Percentiles rank a stretch among this genome's conserved stretches.
phyloP scores from a whole-genome alignment of 208 protist genomes.

The Leishmania mexicana region DNA sequence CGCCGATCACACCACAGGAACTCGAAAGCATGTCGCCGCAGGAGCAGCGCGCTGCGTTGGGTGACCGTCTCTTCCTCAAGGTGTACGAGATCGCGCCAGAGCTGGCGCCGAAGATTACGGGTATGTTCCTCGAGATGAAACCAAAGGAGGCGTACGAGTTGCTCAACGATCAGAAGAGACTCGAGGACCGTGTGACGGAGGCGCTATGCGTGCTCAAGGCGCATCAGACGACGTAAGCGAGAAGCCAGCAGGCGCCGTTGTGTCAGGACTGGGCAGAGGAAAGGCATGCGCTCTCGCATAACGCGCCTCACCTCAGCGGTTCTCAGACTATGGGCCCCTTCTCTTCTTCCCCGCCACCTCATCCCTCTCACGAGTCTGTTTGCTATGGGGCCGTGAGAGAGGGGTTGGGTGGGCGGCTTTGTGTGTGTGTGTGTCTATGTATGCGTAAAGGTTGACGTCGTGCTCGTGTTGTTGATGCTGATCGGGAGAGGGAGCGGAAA shows the following conservation, averaged over 20 bases:
- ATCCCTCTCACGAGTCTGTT: neutral
- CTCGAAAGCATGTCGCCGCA: conserved; percentile 85
- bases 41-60: conserved; percentile 90
- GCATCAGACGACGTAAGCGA: conserved; percentile 39
- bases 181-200: conserved; percentile 80
- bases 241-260: neutral
- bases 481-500: neutral
- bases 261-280: neutral
- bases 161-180: conserved; percentile 65
- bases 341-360: neutral
- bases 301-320: neutral
- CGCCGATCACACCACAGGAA: conserved; percentile 81
- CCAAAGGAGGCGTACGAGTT: conserved; percentile 70
- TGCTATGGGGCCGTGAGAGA: neutral
- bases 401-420: neutral
- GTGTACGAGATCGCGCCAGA: conserved; percentile 86
- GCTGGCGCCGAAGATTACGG: conserved; percentile 87
- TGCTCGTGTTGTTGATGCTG: neutral
- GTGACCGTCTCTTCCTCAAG: conserved; percentile 89
- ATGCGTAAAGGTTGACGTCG: neutral
- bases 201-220: conserved; percentile 78
- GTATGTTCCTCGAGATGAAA: conserved; percentile 90
- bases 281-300: neutral
- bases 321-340: neutral
- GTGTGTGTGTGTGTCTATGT: neutral